Conservation (phyloP, 345 rosid genomes). For the Geranium brycei region DNA sequence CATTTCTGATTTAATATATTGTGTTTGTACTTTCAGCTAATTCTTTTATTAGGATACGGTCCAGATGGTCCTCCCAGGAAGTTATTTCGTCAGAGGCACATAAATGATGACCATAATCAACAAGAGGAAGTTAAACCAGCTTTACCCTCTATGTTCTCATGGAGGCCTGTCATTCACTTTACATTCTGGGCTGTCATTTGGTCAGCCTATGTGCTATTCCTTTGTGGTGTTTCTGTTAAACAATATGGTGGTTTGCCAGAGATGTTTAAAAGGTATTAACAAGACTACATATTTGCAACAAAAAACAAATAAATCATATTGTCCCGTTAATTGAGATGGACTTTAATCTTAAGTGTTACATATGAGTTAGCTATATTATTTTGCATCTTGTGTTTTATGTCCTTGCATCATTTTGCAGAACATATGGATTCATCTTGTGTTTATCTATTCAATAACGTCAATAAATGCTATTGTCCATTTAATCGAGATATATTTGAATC, state of each 20-base stretch:
- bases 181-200: slow-evolving; percentile 59
- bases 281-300: not conserved
- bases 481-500: too few species aligned
- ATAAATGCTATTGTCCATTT: too few species aligned
- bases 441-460: too few species aligned
- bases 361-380: not conserved
- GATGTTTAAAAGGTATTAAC: slow-evolving; percentile 69
- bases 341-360: too few species aligned
- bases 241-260: slow-evolving; percentile 58
- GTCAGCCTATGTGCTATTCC: slow-evolving; percentile 53
- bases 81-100: slow-evolving; percentile 29
- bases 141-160: slow-evolving; percentile 27
- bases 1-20: not conserved
- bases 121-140: slow-evolving; percentile 16
- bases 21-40: slow-evolving; percentile 27
- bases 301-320: too few species aligned
- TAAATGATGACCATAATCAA: slow-evolving; percentile 14
- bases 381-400: not conserved
- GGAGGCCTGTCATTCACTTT: slow-evolving; percentile 47
- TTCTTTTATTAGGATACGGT: slow-evolving; percentile 64
- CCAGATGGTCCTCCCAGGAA: slow-evolving; percentile 77
- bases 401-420: slow-evolving; percentile 35
- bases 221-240: slow-evolving; percentile 49
- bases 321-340: not conserved
- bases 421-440: slow-evolving; percentile 60